These are phyloP conservation scores for Emmonsiellopsis sp. DNA, from an alignment of 2,329 filamentous ascomycete genomes.

Conservation along the genomic window DNA sequence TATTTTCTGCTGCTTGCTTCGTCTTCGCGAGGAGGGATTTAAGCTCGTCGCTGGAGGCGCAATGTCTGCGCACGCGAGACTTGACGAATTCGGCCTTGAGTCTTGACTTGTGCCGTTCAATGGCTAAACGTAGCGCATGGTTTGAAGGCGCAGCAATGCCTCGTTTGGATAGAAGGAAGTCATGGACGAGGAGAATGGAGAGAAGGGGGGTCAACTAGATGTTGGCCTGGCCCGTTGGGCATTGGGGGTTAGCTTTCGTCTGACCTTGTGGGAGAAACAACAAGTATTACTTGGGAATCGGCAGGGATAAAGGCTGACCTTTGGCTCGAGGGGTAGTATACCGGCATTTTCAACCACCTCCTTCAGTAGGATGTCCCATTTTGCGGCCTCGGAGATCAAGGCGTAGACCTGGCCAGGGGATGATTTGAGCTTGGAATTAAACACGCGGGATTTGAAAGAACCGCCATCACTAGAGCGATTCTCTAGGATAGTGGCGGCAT, in stretches of 20 bases:
- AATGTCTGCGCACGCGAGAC: constrained; percentile 62
- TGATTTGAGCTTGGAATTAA: constrained; percentile 67
- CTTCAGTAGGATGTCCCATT: constrained; percentile 80
- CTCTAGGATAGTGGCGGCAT: constrained; percentile 68
- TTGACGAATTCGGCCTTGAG: constrained; percentile 76
- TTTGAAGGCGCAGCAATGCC: constrained; percentile 73
- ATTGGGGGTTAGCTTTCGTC: constrained; percentile 4
- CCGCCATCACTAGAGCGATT: constrained; percentile 52
- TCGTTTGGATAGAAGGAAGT: constrained; percentile 69
- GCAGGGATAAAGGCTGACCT: constrained; percentile 46
- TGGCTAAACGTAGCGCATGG: constrained; percentile 66
- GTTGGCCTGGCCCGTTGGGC: background rate
- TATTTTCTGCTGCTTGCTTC: constrained; percentile 16
- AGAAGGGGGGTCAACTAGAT: constrained; percentile 68
- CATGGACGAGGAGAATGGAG: constrained; percentile 74
- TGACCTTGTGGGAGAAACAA: constrained; percentile 5
- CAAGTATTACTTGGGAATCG: no score
- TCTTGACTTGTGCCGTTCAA: constrained; percentile 74
- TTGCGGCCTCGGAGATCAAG: constrained; percentile 73
- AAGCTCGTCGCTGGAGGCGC: constrained; percentile 59
- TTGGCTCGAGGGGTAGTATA: constrained; percentile 69
- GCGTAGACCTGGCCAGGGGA: constrained; percentile 78
- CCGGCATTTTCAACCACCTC: constrained; percentile 80
- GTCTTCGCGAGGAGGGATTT: constrained; percentile 26
- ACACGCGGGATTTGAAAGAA: constrained; percentile 80